Evolutionary conservation across 2,329 filamentous ascomycete species (phyloP), one percentile per base, ranked within the genome.

Genomic region (Aspergillus clavatus): DNA sequence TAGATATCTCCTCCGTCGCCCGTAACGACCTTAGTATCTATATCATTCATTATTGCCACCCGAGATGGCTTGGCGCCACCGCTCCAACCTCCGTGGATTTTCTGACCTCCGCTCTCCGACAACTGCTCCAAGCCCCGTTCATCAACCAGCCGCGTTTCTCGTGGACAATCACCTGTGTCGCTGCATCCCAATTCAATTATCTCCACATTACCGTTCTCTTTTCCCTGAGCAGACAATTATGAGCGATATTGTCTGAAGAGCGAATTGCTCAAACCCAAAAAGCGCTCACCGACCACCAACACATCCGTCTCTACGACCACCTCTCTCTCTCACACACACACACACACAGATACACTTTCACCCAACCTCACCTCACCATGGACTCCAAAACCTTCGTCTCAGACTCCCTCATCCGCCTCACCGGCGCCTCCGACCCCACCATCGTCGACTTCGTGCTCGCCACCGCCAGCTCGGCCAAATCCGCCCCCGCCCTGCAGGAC

Each of bases 371-470:
- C n/a, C n/a, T n/a, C n/a, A n/a, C n/a, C n/a, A n/a, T 71, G 69
- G 66, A 70, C 38, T 59, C 64, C 47, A 62, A 61, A 42, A 66
- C 62, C 11, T 71, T 71, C 45, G 60, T 71, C n/a, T 77, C 74
- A 41, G 75, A 78, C 57, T 71, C 73, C 44, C 67, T 78, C 44
- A 68, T 77, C 53, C 72, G 71, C 46, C 68, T 80, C 40, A 74
- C 76, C 28, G 77, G 77, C 50, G 77, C 73, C 38, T 78, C 76
- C 29, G 78, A 80, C 48, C 66, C 73, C 27, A 79, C 78, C 41
- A 69, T 78, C 40, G 65, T 80, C 49, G 78, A 81, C 62, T 81
- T 80, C 53, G 71, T 81, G 19, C 70, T 78, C 43, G 74, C 75
- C 35, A 78, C 76, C 12, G 76, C 78, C 7, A 67, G 65, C 53